These are phyloP conservation scores for Penicillium hordei DNA, from an alignment of 2,329 filamentous ascomycete species.

Conservation along the genomic window DNA sequence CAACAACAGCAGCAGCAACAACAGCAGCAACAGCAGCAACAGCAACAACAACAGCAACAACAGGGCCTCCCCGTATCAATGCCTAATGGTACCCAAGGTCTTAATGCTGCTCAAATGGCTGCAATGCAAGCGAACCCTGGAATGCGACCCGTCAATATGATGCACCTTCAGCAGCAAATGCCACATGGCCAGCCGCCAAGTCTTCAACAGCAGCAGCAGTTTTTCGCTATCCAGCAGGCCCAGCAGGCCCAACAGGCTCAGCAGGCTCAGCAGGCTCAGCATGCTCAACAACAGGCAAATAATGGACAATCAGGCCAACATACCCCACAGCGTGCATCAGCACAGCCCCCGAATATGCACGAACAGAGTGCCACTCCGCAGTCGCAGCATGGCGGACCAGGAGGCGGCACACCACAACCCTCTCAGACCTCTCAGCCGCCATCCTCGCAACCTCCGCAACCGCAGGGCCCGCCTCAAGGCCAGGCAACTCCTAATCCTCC, in stretches of 20 bases:
- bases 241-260: constrained; percentile 32
- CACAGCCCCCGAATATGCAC: constrained; percentile 45
- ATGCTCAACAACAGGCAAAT: constrained; percentile 23
- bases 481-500: constrained; percentile 39
- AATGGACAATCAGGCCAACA: constrained; percentile 26
- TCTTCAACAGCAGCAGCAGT: constrained; percentile 47
- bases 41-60: constrained; percentile 32
- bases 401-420: constrained; percentile 41
- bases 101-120: constrained; percentile 45
- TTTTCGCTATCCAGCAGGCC: constrained; percentile 38
- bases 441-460: constrained; percentile 37
- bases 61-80: constrained; percentile 42
- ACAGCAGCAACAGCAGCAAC: constrained; percentile 37
- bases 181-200: constrained; percentile 43
- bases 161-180: constrained; percentile 45
- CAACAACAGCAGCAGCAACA: constrained; percentile 38
- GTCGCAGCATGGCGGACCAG: constrained; percentile 44
- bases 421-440: constrained; percentile 32
- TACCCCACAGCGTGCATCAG: constrained; percentile 42
- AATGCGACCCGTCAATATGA: constrained; percentile 42
- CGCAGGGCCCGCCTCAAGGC: constrained; percentile 36
- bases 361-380: constrained; percentile 46
- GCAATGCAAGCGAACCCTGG: constrained; percentile 44
- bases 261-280: constrained; percentile 27
- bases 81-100: constrained; percentile 43